Conservation (phyloP, 1,284 basidiomycete genomes). For the Phylloporus sp. region DNA sequence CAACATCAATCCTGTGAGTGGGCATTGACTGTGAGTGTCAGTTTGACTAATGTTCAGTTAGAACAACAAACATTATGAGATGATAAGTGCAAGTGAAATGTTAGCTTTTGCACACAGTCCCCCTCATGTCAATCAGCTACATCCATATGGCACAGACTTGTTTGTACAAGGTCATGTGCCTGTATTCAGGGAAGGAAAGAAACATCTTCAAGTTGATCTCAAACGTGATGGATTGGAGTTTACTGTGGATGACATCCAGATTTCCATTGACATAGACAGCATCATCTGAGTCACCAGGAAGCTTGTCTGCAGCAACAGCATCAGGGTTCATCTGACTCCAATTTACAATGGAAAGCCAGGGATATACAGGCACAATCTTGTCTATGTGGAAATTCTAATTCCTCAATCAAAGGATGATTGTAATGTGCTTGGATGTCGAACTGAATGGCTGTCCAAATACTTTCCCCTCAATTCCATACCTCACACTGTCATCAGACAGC, state of each 20-base stretch:
- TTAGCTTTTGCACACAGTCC: no score
- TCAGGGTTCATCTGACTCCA: neutral
- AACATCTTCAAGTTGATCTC: constrained; percentile 3
- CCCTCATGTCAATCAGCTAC: no score
- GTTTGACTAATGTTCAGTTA: no score
- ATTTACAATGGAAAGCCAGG: neutral
- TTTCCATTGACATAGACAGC: constrained; percentile 18
- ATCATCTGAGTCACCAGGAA: constrained; percentile 10
- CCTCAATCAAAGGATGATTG: constrained; percentile 14
- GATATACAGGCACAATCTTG: constrained; percentile 15
- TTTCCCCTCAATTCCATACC: constrained; percentile 1
- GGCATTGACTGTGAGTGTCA: no score
- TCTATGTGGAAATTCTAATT: constrained; percentile 16
- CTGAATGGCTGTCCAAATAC: neutral
- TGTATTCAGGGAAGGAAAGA: no score
- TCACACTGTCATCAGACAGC: neutral
- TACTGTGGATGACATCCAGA: neutral
- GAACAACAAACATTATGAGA: no score
- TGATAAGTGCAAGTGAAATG: no score
- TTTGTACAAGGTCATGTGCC: no score
- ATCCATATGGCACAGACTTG: neutral
- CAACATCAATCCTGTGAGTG: no score
- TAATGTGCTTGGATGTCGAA: neutral
- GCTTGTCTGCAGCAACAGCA: no score
- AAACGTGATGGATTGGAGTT: neutral